Base-by-base conservation (phyloP, 192 early-diverging fungal genomes). In the Mortierella claussenii region DNA sequence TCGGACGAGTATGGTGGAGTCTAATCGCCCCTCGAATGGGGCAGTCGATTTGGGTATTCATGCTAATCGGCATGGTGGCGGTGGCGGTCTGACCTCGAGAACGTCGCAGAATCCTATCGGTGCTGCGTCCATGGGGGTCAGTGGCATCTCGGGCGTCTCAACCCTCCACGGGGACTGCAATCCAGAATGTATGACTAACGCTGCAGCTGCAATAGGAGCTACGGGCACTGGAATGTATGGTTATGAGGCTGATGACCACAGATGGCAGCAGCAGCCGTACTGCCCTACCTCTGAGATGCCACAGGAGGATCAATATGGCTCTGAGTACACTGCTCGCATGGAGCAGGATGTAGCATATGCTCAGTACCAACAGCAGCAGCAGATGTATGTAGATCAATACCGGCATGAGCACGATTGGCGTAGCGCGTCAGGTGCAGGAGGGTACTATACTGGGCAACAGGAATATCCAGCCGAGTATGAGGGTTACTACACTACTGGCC, bases 301-400 rank as follows among this genome's bases (percentile, higher is more conserved):
- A 20, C 59, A 60, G 10, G 55, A 26, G 10, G 48, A 65, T n/a
- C 54, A 28, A 24, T 60, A 74, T 26, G 47, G 65, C 40, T 33
- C 48, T 2, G 20, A 42, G 5, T 64, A 74, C 56, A 31, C 33
- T 18, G 20, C 47, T 30, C 33, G 23, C 9, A 37, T 27, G 20
- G 53, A 63, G 7, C 31, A 31, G 11, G 55, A 54, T 20, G 50
- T 21, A 30, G 47, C 56, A 0, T 53, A 65, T 23, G 45, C 46
- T 48, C 51, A 51, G 33, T 36, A 49, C 20, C 51, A 45, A 4
- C 68, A 69, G 15, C 68, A 69, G 30, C 55, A 69, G 11, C 57
- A 53, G 27, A 9, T 10, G 13, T 40, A 40, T 13, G 13, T 43
- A 31, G 50, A 53, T n/a, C 31, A 30, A 37, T 26, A 43, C 20